Evolutionary conservation across 805 yeast genomes (phyloP), one percentile per base, ranked within the genome.

Genomic region (Maudiozyma pseudohumilis): DNA sequence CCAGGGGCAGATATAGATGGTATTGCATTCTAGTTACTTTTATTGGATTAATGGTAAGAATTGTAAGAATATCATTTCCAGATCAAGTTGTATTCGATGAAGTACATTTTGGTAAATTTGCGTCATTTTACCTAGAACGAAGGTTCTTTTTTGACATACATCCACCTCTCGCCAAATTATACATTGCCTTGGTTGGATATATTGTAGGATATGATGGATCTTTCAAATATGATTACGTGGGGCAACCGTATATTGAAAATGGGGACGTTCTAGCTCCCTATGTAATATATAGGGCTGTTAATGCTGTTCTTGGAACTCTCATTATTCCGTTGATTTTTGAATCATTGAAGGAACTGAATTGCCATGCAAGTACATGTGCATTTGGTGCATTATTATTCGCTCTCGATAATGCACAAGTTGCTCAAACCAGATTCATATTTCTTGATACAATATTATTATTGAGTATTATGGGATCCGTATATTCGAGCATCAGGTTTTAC

Each of bases 131-230:
- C 61, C 64, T 89, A 41, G 83, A 89, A 60, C 72, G 95, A 44
- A 81, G 95, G 0, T 92, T 84, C 60, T 92, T 86, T 61, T 92
- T 92, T 54, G 98, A 92, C 62, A 75, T 92, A 35, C 98, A 92
- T 64, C 98, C 98, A 9, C 98, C 98, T 16, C 84, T 92, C 60
- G 98, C 95, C 38, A 92, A 92, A 60, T 68, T 92, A 56, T 68
- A 87, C 46, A 84, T 88, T 62, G 97, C 97, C 0, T 70, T 78
- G 40, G 85, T 80, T 24, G 98, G 98, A 29, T 86, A 79, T 69
- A 50, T 92, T 16, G 76, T 80, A 35, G 95, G 96, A 3, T 92
- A 85, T 59, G 77, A 81, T 53, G 98, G 98, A 9, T 59, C 72
- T 10, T 92, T 87, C 69, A 85, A 87, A 60, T 92, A 89, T 53